Base-by-base conservation (phyloP, 1,284 basidiomycete genomes). In the Microstroma glucosiphilum region DNA sequence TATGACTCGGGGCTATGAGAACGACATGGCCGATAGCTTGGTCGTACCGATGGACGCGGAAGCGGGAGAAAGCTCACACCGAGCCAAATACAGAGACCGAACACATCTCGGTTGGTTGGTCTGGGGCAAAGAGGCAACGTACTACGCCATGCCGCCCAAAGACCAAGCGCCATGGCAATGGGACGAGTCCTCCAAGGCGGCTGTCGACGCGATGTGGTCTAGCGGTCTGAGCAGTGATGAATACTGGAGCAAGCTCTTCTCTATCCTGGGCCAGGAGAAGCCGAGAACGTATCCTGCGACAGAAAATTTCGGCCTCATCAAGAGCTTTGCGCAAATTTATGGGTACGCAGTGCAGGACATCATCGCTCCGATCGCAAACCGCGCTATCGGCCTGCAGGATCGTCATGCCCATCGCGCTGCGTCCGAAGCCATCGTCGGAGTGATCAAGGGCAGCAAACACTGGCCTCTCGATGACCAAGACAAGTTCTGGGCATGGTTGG, bases 371-470 rank as follows among this genome's bases (percentile, higher is more conserved):
- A 80, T 87, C 40, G 88, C 90, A 55, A 82, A 85, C 8, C 76
- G 89, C 49, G 80, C 90, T 56, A 82, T 82, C 40, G 88, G 88
- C 63, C 73, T 84, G 43, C 67, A 71, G 49, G 90, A 96, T 77
- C 89, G 91, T 62, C 94, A 91, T 82, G 90, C 91, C 80, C 92
- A 94, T 76, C 86, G 93, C 40, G 91, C 91, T 23, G 88, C 89
- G 7, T 90, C 89, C 58, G 94, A 98, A 82, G 82, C 96, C 40
- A 78, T 96, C 42, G 84, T 86, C 54, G 93, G 92, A 51, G 75
- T 89, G 56, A 59, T 77, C 60, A 70, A 83, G 85, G 93, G 92
- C 26, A 87, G 88, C 13, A 96, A 96, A 80, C 91, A 97, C 78
- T 98, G 94, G 94, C 83, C 87, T 0, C 83, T 83, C 62, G 80